phyloP scores from a whole-genome alignment of 1,139 yeast genomes.

The Yamadazyma trypodendri region DNA sequence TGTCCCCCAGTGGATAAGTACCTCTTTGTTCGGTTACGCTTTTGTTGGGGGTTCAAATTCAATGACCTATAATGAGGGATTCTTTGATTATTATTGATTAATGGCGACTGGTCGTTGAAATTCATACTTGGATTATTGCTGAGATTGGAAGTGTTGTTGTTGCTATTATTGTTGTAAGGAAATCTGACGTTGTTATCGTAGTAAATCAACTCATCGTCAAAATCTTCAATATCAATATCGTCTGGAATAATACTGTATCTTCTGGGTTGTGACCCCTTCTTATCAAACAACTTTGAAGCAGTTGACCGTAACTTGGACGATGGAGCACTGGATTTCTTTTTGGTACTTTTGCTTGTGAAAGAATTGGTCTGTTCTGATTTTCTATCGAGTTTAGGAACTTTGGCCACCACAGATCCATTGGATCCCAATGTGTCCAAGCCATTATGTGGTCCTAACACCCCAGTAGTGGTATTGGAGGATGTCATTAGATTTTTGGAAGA shows the following conservation, averaged over 20 bases:
- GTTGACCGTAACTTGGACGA: conserved; percentile 57
- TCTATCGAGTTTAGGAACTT: background rate
- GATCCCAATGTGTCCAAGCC: background rate
- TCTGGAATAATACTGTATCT: conserved; percentile 72
- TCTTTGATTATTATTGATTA: conserved; percentile 28
- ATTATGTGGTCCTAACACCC: too few relatives aligned
- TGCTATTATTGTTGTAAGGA: conserved; percentile 30
- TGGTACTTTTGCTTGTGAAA: conserved; percentile 25
- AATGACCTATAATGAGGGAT: conserved; percentile 46
- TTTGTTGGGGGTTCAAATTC: conserved; percentile 31
- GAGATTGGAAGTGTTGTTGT: conserved; percentile 14
- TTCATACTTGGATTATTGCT: conserved; percentile 14
- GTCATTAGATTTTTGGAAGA: conserved; percentile 12
- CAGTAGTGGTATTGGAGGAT: conserved; percentile 15
- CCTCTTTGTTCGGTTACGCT: conserved; percentile 31
- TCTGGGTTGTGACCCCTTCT: conserved; percentile 68
- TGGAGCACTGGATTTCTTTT: conserved; percentile 29
- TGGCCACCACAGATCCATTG: background rate
- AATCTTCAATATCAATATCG: conserved; percentile 65
- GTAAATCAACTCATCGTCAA: conserved; percentile 54
- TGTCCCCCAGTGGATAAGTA: conserved; percentile 35
- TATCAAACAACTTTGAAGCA: conserved; percentile 68
- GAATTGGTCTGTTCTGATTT: conserved; percentile 16
- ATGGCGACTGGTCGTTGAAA: conserved; percentile 33
- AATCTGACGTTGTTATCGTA: conserved; percentile 44